Evolutionary conservation across 306 rosid species (phyloP).

Genomic region (Vigna nakashimae): DNA sequence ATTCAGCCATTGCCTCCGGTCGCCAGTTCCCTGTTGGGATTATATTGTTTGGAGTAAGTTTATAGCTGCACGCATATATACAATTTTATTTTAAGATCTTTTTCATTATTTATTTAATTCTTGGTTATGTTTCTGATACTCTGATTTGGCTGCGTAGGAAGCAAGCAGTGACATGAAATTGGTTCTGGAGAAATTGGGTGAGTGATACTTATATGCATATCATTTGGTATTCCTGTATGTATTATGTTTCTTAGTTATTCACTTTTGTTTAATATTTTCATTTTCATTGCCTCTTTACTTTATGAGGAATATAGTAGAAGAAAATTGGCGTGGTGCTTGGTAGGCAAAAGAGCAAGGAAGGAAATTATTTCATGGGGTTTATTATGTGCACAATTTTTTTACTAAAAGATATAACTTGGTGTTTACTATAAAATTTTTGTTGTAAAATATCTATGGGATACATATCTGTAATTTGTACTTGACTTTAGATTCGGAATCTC

Average conservation of each 20-base stretch:
- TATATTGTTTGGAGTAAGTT: conserved; percentile 59
- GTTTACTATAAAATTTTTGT: conserved; percentile 11
- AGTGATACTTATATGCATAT: conserved; percentile 36
- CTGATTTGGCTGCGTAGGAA: conserved; percentile 37
- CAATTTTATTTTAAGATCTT: conserved; percentile 19
- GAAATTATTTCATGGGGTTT: conserved; percentile 9
- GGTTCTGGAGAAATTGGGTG: conserved; percentile 57
- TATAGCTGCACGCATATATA: conserved; percentile 20
- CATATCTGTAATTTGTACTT: conserved; percentile 8
- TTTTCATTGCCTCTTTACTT: conserved; percentile 23
- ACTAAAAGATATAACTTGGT: conserved; percentile 32
- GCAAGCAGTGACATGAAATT: conserved; percentile 50
- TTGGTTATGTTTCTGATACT: conserved; percentile 30
- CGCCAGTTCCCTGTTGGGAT: conserved; percentile 50
- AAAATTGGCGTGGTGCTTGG: conserved; percentile 26
- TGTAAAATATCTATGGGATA: conserved; percentile 30
- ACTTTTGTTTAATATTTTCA: conserved; percentile 13
- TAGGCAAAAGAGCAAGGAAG: conserved; percentile 28
- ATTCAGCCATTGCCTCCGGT: conserved; percentile 50
- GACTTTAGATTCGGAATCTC: not conserved
- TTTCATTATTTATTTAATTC: conserved; percentile 14
- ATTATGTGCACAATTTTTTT: conserved; percentile 3
- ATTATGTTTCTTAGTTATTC: conserved; percentile 5
- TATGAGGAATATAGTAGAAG: conserved; percentile 22
- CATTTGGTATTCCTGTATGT: not conserved